Evolutionary conservation across 2,329 filamentous ascomycete species (phyloP).

Genomic region (Aspergillus niger): DNA sequence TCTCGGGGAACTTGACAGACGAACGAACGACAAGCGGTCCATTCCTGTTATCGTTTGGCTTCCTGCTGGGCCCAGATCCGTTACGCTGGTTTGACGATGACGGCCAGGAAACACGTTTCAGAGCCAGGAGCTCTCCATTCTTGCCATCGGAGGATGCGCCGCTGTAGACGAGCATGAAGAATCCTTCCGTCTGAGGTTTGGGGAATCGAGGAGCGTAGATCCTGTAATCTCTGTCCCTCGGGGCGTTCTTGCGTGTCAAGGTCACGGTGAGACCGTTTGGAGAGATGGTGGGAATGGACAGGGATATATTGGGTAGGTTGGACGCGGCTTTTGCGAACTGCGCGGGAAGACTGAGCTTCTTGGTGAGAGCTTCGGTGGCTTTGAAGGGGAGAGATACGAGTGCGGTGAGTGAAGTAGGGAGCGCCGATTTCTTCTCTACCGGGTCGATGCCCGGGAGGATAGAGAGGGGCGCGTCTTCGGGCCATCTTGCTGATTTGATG

Average conservation of each 20-base stretch:
- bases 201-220: conserved; percentile 89
- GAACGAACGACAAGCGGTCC: conserved; percentile 29
- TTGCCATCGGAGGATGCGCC: conserved; percentile 39
- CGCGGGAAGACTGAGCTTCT: conserved; percentile 33
- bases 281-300: conserved; percentile 64
- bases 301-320: conserved; percentile 67
- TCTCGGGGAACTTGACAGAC: conserved; percentile 34
- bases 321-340: conserved; percentile 61
- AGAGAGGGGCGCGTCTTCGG: conserved; percentile 73
- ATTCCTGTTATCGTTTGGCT: conserved; percentile 15
- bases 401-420: conserved; percentile 35
- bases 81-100: conserved; percentile 29
- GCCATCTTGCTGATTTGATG: conserved; percentile 92
- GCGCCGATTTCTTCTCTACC: conserved; percentile 17
- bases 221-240: conserved; percentile 66
- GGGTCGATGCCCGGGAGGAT: conserved; percentile 72
- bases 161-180: conserved; percentile 75
- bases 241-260: conserved; percentile 67
- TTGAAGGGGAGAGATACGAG: conserved; percentile 33
- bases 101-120: conserved; percentile 83
- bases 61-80: conserved; percentile 19
- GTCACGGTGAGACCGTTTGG: conserved; percentile 59
- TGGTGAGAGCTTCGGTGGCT: conserved; percentile 29
- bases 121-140: conserved; percentile 75
- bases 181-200: conserved; percentile 92